Percentiles rank a stretch among this genome's conserved stretches.
These are phyloP conservation scores for Trichophyton simii DNA, from an alignment of 2,329 filamentous ascomycete species.

Conservation along the genomic window DNA sequence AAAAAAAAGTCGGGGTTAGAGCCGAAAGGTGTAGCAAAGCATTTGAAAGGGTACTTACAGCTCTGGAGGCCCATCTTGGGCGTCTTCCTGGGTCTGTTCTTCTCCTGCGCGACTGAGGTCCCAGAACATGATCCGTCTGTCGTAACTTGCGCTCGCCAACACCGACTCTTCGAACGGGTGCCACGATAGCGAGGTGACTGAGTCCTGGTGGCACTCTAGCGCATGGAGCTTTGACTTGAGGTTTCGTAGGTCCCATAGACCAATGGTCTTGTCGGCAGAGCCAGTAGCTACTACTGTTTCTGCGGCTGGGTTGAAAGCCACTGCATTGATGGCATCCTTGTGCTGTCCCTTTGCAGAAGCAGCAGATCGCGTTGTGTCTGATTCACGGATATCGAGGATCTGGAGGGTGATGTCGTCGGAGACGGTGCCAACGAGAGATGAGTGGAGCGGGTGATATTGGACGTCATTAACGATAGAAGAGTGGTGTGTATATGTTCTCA, in stretches of 20 bases:
- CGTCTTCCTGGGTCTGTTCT: constrained; percentile 88
- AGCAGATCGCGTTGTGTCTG: constrained; percentile 53
- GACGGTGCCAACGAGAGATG: constrained; percentile 76
- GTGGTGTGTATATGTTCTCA: constrained; percentile 73
- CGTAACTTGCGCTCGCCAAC: constrained; percentile 81
- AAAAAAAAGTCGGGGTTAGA: background rate
- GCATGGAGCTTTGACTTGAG: constrained; percentile 81
- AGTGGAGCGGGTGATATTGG: constrained; percentile 80
- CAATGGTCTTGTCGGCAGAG: constrained; percentile 89
- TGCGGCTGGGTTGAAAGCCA: constrained; percentile 86
- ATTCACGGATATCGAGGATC: constrained; percentile 71
- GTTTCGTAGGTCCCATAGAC: constrained; percentile 88
- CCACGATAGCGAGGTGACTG: constrained; percentile 87
- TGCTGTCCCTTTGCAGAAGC: constrained; percentile 63
- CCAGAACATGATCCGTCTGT: constrained; percentile 92
- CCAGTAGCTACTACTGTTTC: constrained; percentile 85
- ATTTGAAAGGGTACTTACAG: constrained; percentile 48
- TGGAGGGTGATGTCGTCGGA: constrained; percentile 92
- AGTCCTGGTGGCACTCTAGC: constrained; percentile 74
- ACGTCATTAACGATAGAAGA: constrained; percentile 90
- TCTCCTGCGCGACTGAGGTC: constrained; percentile 83
- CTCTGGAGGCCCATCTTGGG: constrained; percentile 88
- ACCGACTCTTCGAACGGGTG: constrained; percentile 83
- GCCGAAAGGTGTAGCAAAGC: background rate
- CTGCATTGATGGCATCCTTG: constrained; percentile 84